phyloP scores from a whole-genome alignment of 2,329 filamentous ascomycete genomes.

The Aspergillus thermomutatus region DNA sequence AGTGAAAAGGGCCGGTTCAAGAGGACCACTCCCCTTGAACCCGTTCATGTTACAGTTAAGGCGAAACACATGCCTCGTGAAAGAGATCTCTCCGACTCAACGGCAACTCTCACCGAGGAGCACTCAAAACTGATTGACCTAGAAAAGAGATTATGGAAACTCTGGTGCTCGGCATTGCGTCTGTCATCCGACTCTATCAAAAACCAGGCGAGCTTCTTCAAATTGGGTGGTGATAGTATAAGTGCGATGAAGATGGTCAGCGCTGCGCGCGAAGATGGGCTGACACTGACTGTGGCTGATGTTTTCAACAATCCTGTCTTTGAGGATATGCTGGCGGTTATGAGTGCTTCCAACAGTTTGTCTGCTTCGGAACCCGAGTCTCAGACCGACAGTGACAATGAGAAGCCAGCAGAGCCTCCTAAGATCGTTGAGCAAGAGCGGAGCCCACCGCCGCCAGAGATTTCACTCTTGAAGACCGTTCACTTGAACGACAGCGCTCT shows the following conservation, averaged over 20 bases:
- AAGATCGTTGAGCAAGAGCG: not conserved
- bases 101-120: slow-evolving; percentile 30
- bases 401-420: slow-evolving; percentile 7
- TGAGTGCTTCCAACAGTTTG: slow-evolving; percentile 21
- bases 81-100: slow-evolving; percentile 17
- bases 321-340: slow-evolving; percentile 35
- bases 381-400: slow-evolving; percentile 11
- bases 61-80: not conserved
- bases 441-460: slow-evolving; percentile 12
- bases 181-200: slow-evolving; percentile 31
- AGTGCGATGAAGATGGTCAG: slow-evolving; percentile 42
- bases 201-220: slow-evolving; percentile 42
- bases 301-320: slow-evolving; percentile 43
- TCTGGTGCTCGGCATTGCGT: slow-evolving; percentile 38
- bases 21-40: not conserved
- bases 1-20: slow-evolving; percentile 1
- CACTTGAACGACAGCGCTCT: slow-evolving; percentile 40
- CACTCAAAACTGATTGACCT: slow-evolving; percentile 24
- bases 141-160: slow-evolving; percentile 35
- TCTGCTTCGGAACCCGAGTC: slow-evolving; percentile 17
- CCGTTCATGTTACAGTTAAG: slow-evolving; percentile 11
- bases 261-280: slow-evolving; percentile 37
- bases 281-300: slow-evolving; percentile 42
- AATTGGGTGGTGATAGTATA: slow-evolving; percentile 41
- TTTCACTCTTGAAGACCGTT: slow-evolving; percentile 23